phyloP scores from a whole-genome alignment of 1,284 basidiomycete genomes.

The Ustilago esculenta region DNA sequence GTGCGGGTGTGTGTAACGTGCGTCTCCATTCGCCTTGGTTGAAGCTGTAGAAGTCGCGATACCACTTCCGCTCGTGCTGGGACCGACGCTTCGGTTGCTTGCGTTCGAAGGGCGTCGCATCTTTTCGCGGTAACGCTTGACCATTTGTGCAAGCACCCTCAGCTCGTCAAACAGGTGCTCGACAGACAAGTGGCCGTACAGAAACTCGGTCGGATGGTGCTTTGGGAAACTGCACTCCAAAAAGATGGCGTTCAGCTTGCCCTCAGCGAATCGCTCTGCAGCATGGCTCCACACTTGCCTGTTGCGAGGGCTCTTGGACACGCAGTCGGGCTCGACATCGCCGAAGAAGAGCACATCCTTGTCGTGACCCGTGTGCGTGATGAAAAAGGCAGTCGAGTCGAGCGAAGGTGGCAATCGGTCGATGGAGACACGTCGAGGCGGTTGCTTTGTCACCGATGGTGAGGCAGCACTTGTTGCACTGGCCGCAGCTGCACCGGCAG shows the following conservation, averaged over 20 bases:
- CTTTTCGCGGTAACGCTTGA: conserved; percentile 37
- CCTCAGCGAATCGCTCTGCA: conserved; percentile 50
- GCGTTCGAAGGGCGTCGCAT: conserved; percentile 25
- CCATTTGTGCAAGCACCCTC: conserved; percentile 48
- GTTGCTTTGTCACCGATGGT: conserved; percentile 11
- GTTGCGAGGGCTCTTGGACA: conserved; percentile 53
- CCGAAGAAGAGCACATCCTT: conserved; percentile 64
- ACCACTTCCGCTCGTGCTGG: neutral
- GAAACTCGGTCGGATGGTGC: conserved; percentile 54
- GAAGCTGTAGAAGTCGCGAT: neutral
- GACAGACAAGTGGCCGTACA: conserved; percentile 61
- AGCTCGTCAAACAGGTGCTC: conserved; percentile 59
- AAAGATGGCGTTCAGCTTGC: conserved; percentile 57
- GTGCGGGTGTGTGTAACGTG: conserved; percentile 13
- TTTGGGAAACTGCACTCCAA: conserved; percentile 61
- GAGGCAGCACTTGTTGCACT: neutral
- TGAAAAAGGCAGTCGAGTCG: conserved; percentile 62
- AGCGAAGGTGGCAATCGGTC: conserved; percentile 47
- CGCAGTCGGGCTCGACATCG: conserved; percentile 63
- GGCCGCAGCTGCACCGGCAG: neutral
- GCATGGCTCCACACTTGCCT: conserved; percentile 57
- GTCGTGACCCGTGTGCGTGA: conserved; percentile 57
- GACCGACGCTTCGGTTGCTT: conserved; percentile 13
- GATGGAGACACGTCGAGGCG: conserved; percentile 40
- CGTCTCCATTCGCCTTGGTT: conserved; percentile 15